Conservation (phyloP, 768 basidiomycete species). For the Rhodotorula toruloides region DNA sequence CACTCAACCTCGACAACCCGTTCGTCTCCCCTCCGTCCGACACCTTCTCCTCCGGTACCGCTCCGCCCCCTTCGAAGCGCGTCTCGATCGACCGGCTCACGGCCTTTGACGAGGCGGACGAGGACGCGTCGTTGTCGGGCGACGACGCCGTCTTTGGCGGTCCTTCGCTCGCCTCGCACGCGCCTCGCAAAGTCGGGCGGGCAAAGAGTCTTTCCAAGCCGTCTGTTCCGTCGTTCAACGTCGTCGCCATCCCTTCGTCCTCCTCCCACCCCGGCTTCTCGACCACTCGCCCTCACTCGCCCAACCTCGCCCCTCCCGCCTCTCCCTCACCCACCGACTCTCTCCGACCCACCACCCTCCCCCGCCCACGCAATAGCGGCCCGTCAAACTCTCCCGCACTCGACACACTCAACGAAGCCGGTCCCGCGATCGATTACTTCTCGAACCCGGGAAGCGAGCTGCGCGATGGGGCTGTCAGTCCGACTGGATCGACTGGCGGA, state of each 20-base stretch:
- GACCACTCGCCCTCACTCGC: constrained; percentile 24
- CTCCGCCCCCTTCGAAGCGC: constrained; percentile 31
- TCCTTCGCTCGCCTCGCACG: constrained; percentile 1
- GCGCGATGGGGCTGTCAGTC: constrained; percentile 9
- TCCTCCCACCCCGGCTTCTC: constrained; percentile 33
- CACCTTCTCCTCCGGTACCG: not conserved
- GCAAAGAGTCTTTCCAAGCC: constrained; percentile 32
- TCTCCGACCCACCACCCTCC: constrained; percentile 1
- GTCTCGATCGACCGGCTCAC: constrained; percentile 32
- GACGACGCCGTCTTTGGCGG: constrained; percentile 35
- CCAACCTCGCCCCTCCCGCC: not conserved
- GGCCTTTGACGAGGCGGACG: constrained; percentile 1
- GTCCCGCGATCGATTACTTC: constrained; percentile 34
- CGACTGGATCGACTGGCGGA: not conserved
- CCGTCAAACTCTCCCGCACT: not conserved
- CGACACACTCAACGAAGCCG: constrained; percentile 4
- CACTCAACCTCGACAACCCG: constrained; percentile 19
- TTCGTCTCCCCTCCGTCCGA: not conserved
- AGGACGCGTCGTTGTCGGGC: constrained; percentile 13
- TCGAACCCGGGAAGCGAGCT: constrained; percentile 14
- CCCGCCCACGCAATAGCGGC: constrained; percentile 6
- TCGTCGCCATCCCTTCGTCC: constrained; percentile 26
- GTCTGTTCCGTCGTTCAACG: constrained; percentile 28
- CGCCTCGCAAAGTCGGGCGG: constrained; percentile 14
- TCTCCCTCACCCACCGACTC: not conserved